Percentiles rank a stretch among this genome's conserved stretches.
These are phyloP conservation scores for Mortierella polycephala DNA, from an alignment of 371 early-diverging fungal genomes.

Conservation along the genomic window DNA sequence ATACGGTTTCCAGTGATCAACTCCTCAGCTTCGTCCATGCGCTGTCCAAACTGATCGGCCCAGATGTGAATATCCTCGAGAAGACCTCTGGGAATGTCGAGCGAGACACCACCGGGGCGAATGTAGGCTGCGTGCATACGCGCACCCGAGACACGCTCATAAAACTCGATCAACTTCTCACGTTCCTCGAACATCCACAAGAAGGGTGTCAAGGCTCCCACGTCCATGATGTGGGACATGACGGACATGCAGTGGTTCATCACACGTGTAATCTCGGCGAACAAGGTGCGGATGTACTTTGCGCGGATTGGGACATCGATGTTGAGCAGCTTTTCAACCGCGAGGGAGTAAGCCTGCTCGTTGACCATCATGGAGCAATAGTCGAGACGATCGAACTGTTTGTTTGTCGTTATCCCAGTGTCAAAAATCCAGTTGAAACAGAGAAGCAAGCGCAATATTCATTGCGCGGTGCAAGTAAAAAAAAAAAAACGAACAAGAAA, in stretches of 20 bases:
- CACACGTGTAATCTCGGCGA: slow-evolving; percentile 97
- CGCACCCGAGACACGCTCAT: slow-evolving; percentile 98
- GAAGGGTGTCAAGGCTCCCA: slow-evolving; percentile 97
- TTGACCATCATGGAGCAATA: slow-evolving; percentile 98
- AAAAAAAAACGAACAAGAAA: background rate
- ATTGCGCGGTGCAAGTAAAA: background rate
- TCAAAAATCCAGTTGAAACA: background rate
- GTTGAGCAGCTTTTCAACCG: slow-evolving; percentile 97
- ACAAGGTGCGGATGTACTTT: slow-evolving; percentile 96
- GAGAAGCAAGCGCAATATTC: background rate
- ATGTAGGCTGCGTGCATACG: slow-evolving; percentile 98
- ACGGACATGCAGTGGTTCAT: slow-evolving; percentile 98
- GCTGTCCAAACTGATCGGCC: slow-evolving; percentile 89
- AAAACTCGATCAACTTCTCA: slow-evolving; percentile 98
- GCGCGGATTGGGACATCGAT: slow-evolving; percentile 95
- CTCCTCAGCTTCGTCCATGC: slow-evolving; percentile 96
- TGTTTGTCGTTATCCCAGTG: background rate
- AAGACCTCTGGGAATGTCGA: slow-evolving; percentile 93
- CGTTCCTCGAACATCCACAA: slow-evolving; percentile 99
- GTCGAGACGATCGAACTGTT: slow-evolving; percentile 94
- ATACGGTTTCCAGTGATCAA: slow-evolving; percentile 93
- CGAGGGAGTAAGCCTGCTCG: slow-evolving; percentile 94
- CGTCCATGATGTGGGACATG: slow-evolving; percentile 96
- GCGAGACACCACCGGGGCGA: slow-evolving; percentile 96
- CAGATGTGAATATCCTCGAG: slow-evolving; percentile 96